Conservation (phyloP, 768 basidiomycete species). For the Leccinum sublutescens region DNA sequence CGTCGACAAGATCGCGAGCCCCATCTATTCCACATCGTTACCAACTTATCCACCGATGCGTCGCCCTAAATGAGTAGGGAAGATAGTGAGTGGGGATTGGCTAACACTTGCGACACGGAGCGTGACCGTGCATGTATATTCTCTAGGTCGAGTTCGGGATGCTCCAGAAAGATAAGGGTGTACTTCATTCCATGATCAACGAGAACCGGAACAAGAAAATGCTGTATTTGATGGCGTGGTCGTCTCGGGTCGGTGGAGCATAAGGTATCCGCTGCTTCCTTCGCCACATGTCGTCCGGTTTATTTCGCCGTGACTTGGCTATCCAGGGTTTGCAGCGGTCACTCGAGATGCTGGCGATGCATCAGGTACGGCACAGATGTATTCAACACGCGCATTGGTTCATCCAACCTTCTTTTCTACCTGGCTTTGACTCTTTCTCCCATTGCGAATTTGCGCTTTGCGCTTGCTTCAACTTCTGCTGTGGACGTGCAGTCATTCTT, state of each 20-base stretch:
- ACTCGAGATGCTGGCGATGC: conserved; percentile 34
- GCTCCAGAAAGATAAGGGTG: conserved; percentile 50
- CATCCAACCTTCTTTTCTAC: neutral
- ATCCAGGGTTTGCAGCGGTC: conserved; percentile 56
- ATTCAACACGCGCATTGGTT: neutral
- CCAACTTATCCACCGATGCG: neutral
- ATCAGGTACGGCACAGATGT: conserved; percentile 35
- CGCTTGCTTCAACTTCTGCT: conserved; percentile 43
- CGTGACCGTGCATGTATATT: neutral
- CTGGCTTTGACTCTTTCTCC: conserved; percentile 61
- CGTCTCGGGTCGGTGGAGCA: neutral
- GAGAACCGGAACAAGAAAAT: conserved; percentile 52
- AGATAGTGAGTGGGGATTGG: conserved; percentile 29
- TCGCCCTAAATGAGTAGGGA: conserved; percentile 40
- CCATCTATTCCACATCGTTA: neutral
- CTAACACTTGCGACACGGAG: neutral
- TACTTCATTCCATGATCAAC: conserved; percentile 53
- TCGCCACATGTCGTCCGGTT: neutral
- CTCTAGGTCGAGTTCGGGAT: conserved; percentile 48
- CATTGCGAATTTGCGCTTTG: conserved; percentile 56
- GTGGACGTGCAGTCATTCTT: conserved; percentile 42
- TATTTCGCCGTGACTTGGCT: neutral
- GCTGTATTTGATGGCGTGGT: conserved; percentile 41
- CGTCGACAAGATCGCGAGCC: conserved; percentile 53
- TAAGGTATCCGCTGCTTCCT: neutral